A percentile compares a stretch with the other conserved stretches of the same genome.
These are phyloP conservation scores for Crithidia bombi DNA, from an alignment of 208 protist species.

Conservation along the genomic window DNA sequence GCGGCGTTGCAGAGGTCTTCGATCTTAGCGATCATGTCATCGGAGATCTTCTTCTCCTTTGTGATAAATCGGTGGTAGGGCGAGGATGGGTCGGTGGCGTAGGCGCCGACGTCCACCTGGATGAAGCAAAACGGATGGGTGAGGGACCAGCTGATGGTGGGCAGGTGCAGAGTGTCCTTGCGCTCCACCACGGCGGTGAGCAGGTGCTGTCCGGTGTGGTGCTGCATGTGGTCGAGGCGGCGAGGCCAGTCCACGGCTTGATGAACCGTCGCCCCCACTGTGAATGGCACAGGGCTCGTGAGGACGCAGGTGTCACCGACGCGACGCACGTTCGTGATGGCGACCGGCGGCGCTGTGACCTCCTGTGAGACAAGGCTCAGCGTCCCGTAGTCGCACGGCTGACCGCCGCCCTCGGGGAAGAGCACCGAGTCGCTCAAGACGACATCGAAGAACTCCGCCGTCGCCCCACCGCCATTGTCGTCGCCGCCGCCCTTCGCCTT, in stretches of 20 bases:
- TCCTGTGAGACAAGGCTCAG: slow-evolving; percentile 21
- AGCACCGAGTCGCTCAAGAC: slow-evolving; percentile 81
- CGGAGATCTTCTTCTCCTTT: slow-evolving; percentile 56
- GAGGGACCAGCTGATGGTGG: slow-evolving; percentile 86
- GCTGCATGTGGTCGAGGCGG: slow-evolving; percentile 92
- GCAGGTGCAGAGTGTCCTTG: slow-evolving; percentile 46
- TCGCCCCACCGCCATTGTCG: no score
- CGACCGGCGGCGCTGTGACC: slow-evolving; percentile 1
- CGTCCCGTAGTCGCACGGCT: slow-evolving; percentile 84
- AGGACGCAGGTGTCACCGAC: slow-evolving; percentile 72
- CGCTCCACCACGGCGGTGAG: slow-evolving; percentile 78
- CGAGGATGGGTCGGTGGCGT: slow-evolving; percentile 29
- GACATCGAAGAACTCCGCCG: slow-evolving; percentile 51
- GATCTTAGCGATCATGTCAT: slow-evolving; percentile 55
- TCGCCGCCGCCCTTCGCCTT: slow-evolving; percentile 32
- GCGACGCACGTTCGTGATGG: slow-evolving; percentile 50
- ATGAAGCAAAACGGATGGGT: slow-evolving; percentile 78
- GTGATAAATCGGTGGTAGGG: slow-evolving; percentile 38
- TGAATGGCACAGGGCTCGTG: slow-evolving; percentile 35
- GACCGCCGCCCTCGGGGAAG: slow-evolving; percentile 91
- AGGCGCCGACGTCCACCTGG: slow-evolving; percentile 53
- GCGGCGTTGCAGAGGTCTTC: slow-evolving; percentile 65
- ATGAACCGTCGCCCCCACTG: slow-evolving; percentile 53
- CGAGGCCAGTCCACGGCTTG: slow-evolving; percentile 79
- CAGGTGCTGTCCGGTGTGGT: slow-evolving; percentile 92